phyloP scores from a whole-genome alignment of 164 flowering plant species.

The Buxus sempervirens region DNA sequence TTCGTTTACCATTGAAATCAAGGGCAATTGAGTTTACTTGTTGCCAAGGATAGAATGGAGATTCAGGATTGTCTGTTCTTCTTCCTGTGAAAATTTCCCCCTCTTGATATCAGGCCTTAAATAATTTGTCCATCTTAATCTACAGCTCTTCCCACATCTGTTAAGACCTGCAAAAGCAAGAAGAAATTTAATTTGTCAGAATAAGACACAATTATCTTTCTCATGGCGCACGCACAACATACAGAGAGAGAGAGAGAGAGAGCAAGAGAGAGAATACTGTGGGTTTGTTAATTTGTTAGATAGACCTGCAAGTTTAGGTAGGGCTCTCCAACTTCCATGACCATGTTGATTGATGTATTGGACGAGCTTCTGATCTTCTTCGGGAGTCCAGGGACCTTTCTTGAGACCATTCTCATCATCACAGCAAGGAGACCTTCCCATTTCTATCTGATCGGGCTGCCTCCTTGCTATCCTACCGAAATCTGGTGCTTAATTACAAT shows the following conservation, averaged over 20 bases:
- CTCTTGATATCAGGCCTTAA: conserved; percentile 62
- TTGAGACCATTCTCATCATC: conserved; percentile 61
- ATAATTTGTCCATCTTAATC: conserved; percentile 62
- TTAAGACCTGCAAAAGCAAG: conserved; percentile 41
- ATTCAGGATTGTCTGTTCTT: conserved; percentile 53
- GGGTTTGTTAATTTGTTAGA: neutral
- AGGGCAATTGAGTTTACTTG: conserved; percentile 29
- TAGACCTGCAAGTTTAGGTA: conserved; percentile 56
- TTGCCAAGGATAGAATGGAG: conserved; percentile 60
- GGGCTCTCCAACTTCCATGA: conserved; percentile 70
- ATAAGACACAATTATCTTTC: too few relatives aligned
- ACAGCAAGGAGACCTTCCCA: conserved; percentile 56
- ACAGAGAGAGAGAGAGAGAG: conserved; percentile 1
- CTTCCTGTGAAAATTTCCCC: conserved; percentile 57
- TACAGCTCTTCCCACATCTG: conserved; percentile 65
- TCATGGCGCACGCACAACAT: too few relatives aligned
- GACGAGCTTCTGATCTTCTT: conserved; percentile 56
- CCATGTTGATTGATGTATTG: conserved; percentile 42
- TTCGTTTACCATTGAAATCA: neutral
- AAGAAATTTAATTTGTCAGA: too few relatives aligned
- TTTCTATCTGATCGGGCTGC: neutral
- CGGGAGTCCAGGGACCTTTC: conserved; percentile 74
- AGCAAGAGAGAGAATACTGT: conserved; percentile 8
- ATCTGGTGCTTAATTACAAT: neutral
- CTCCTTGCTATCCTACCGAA: neutral